Evolutionary conservation across 2,329 filamentous ascomycete species (phyloP).

Genomic region (Calonectria honghensis): DNA sequence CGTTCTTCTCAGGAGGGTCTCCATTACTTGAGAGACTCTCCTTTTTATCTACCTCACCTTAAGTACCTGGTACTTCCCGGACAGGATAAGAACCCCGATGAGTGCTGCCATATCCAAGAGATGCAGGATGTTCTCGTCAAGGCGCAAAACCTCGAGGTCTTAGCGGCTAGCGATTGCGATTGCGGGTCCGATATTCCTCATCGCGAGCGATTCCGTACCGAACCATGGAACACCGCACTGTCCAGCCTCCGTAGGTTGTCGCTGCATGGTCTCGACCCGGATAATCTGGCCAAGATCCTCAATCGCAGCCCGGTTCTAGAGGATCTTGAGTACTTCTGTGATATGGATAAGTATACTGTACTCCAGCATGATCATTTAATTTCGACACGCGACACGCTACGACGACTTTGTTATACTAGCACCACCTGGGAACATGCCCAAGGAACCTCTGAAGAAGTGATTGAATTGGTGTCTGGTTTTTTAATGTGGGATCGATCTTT

Average conservation of each 20-base stretch:
- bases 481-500: constrained; percentile 52
- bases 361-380: constrained; percentile 50
- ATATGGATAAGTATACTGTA: constrained; percentile 55
- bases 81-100: constrained; percentile 50
- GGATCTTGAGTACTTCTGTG: constrained; percentile 55
- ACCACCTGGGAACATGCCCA: constrained; percentile 53
- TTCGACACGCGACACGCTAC: constrained; percentile 45
- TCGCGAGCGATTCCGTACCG: constrained; percentile 52
- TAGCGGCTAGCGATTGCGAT: constrained; percentile 53
- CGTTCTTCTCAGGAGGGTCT: constrained; percentile 53
- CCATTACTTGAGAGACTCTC: constrained; percentile 53
- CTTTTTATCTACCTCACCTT: constrained; percentile 54
- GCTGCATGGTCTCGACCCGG: constrained; percentile 53
- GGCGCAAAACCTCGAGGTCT: constrained; percentile 52
- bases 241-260: constrained; percentile 52
- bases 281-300: constrained; percentile 53
- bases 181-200: constrained; percentile 53
- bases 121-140: constrained; percentile 55
- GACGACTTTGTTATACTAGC: constrained; percentile 53
- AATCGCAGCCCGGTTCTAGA: constrained; percentile 51
- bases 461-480: constrained; percentile 51
- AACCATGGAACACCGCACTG: constrained; percentile 52
- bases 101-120: constrained; percentile 55
- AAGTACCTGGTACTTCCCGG: constrained; percentile 54
- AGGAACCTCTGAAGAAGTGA: constrained; percentile 50